A percentile compares a stretch with the other conserved stretches of the same genome.
phyloP scores from a whole-genome alignment of 2,329 filamentous ascomycete genomes.

The Phialemoniopsis sp. region DNA sequence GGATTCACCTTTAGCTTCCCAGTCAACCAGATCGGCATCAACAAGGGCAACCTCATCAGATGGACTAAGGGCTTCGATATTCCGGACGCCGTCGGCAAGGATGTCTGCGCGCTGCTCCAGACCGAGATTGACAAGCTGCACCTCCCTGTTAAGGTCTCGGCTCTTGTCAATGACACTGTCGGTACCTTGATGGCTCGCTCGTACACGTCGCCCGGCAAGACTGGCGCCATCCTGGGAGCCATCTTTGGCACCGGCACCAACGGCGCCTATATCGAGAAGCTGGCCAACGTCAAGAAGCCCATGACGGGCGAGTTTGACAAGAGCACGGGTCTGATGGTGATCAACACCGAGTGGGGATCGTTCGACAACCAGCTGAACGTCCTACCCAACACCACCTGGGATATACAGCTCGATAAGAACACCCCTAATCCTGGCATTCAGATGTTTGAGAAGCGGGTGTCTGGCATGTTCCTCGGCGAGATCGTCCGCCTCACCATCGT shows the following conservation, averaged over 20 bases:
- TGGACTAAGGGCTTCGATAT: slow-evolving; percentile 99
- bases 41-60: slow-evolving; percentile 87
- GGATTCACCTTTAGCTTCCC: slow-evolving; percentile 99
- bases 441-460: slow-evolving; percentile 98
- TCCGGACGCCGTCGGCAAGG: slow-evolving; percentile 86
- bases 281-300: slow-evolving; percentile 77
- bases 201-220: slow-evolving; percentile 87
- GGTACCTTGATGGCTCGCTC: slow-evolving; percentile 97
- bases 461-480: slow-evolving; percentile 97
- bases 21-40: slow-evolving; percentile 89
- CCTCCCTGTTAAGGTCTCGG: slow-evolving; percentile 90
- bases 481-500: slow-evolving; percentile 78
- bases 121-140: slow-evolving; percentile 80
- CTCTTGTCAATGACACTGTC: slow-evolving; percentile 95
- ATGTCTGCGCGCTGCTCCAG: slow-evolving; percentile 89
- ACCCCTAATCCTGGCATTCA: slow-evolving; percentile 91
- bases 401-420: slow-evolving; percentile 70
- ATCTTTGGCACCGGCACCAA: slow-evolving; percentile 99
- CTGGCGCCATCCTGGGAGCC: slow-evolving; percentile 82
- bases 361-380: slow-evolving; percentile 93
- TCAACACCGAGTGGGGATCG: slow-evolving; percentile 98
- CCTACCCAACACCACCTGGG: slow-evolving; percentile 81
- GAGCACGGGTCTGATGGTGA: slow-evolving; percentile 87
- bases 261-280: slow-evolving; percentile 93
- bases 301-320: slow-evolving; percentile 68